Conservation (phyloP, 1,284 basidiomycete species). For the Thecaphora thlaspeos region DNA sequence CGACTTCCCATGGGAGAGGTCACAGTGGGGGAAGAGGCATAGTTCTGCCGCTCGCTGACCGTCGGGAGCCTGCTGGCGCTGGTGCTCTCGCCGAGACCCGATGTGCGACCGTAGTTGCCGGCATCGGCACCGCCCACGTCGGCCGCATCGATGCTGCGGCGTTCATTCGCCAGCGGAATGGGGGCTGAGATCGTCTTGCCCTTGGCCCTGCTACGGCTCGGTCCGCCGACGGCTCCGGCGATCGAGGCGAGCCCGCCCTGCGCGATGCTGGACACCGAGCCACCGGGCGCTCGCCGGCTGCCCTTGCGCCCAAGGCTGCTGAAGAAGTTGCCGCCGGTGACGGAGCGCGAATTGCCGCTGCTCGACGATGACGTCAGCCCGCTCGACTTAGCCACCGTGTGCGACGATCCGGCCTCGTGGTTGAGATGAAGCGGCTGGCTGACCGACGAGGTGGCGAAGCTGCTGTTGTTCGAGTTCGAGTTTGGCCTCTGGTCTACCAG, state of each 20-base stretch:
- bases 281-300: conserved; percentile 15
- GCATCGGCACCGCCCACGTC: too few relatives aligned
- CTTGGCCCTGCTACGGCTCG: background rate
- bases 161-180: too few relatives aligned
- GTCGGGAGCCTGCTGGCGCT: too few relatives aligned
- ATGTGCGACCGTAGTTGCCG: too few relatives aligned
- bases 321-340: conserved; percentile 24
- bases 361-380: too few relatives aligned
- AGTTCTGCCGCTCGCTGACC: too few relatives aligned
- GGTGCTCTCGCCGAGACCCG: too few relatives aligned
- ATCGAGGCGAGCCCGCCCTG: conserved; percentile 5
- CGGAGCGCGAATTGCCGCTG: background rate
- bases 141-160: too few relatives aligned
- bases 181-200: too few relatives aligned
- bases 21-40: too few relatives aligned
- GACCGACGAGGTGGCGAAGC: background rate
- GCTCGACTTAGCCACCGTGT: background rate
- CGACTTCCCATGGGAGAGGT: too few relatives aligned
- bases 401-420: too few relatives aligned
- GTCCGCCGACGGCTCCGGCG: conserved; percentile 13
- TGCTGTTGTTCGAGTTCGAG: conserved; percentile 7
- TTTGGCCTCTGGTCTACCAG: conserved; percentile 20
- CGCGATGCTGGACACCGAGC: background rate
- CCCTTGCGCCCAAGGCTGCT: conserved; percentile 23
- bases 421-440: background rate